Evolutionary conservation across 306 rosid genomes (phyloP), one percentile per base, ranked within the genome.

Genomic region (Nissolia schottii): DNA sequence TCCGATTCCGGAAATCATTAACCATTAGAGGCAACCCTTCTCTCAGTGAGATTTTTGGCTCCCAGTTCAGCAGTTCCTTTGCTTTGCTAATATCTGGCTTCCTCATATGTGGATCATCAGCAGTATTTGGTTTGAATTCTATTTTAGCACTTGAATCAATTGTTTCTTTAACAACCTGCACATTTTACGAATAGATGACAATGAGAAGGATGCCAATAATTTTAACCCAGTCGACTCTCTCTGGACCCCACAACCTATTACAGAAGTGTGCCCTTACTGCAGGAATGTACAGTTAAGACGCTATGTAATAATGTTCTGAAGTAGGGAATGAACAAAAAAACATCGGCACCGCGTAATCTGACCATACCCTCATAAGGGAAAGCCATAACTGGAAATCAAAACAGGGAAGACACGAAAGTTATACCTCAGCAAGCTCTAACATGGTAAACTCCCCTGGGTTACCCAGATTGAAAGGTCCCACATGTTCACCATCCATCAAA

Each of bases 21-120:
- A 95, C 99, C 99, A 95, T 95, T n/a, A 86, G 93, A 46, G 99
- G 99, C 66, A 95, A 79, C 32, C 99, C 99, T 78, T 91, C 93
- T 81, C 90, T 89, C 43, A 95, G 88, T 1, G 99, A 53, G 53
- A 95, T 2, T 75, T 87, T 89, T 13, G 97, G 99, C 81, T 86
- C 89, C 99, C 99, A 95, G 90, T 89, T 91, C 81, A 95, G 85
- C 28, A 89, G 84, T 35, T 92, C 94, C 85, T 89, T 95, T 28
- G 99, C 99, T 87, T 88, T 95, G 88, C 87, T 82, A 48, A 95
- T 95, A 74, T 95, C 97, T 3, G 99, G 99, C 76, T 91, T 95
- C 83, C 99, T 95, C 96, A 82, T 95, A 27, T 95, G 99, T 15
- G 99, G 99, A 84, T 95, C 99, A 76, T 95, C 99, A 4, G 97